phyloP scores from a whole-genome alignment of 805 yeast species.

The Osmozyma mogii region DNA sequence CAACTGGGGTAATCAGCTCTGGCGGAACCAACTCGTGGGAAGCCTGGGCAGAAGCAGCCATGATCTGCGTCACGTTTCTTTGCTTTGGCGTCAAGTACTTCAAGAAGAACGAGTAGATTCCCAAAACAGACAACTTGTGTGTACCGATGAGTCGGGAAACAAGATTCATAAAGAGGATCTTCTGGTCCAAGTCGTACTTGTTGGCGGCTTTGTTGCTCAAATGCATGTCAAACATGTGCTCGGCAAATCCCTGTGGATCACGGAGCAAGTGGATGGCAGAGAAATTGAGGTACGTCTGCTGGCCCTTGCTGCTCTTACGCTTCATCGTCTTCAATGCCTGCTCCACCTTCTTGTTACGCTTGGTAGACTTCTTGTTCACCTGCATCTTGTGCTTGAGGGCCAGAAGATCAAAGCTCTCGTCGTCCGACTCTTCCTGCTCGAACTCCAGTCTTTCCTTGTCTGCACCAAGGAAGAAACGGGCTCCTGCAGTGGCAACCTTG shows the following conservation, averaged over 20 bases:
- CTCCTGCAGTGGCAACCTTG: slow-evolving; percentile 87
- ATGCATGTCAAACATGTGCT: slow-evolving; percentile 64
- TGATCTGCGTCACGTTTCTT: slow-evolving; percentile 84
- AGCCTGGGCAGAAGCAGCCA: slow-evolving; percentile 97
- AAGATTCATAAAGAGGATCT: slow-evolving; percentile 79
- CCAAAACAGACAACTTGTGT: slow-evolving; percentile 85
- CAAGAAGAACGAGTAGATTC: slow-evolving; percentile 80
- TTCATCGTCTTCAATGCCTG: slow-evolving; percentile 61
- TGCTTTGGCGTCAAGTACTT: slow-evolving; percentile 93
- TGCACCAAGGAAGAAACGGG: slow-evolving; percentile 86
- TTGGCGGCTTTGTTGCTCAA: slow-evolving; percentile 61
- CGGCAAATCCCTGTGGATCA: slow-evolving; percentile 98
- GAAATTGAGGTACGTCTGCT: slow-evolving; percentile 73
- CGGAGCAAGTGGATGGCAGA: slow-evolving; percentile 90
- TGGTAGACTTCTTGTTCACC: slow-evolving; percentile 74
- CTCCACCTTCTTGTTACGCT: slow-evolving; percentile 74
- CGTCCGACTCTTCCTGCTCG: slow-evolving; percentile 65
- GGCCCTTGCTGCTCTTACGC: slow-evolving; percentile 50
- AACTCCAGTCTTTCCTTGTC: slow-evolving; percentile 88
- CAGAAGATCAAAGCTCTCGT: slow-evolving; percentile 63
- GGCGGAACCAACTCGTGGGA: slow-evolving; percentile 97
- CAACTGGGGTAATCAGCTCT: slow-evolving; percentile 70
- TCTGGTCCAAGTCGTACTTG: slow-evolving; percentile 78
- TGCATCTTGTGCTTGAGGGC: slow-evolving; percentile 73
- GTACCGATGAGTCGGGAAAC: slow-evolving; percentile 88